Percentiles rank a stretch among this genome's conserved stretches.
These are phyloP conservation scores for Fagus sylvatica DNA, from an alignment of 306 rosid species.

Conservation along the genomic window DNA sequence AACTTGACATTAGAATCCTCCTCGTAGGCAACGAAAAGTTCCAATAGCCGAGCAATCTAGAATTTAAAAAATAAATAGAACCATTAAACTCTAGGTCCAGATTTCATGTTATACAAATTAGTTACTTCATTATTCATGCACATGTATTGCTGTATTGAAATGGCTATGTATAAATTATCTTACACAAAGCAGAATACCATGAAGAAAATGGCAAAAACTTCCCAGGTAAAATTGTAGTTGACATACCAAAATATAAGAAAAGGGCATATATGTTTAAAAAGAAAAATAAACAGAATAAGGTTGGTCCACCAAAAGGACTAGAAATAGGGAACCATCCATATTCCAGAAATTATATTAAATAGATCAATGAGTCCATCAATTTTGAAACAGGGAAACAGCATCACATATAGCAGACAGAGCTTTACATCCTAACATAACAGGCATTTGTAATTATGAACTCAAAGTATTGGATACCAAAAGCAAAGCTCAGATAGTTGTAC, in stretches of 20 bases:
- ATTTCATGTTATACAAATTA: not conserved
- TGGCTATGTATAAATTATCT: not conserved
- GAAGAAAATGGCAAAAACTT: not conserved
- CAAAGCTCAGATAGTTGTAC: not conserved
- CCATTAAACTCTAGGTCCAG: not conserved
- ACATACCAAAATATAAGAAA: not conserved
- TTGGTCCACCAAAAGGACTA: not conserved
- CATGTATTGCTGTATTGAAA: not conserved
- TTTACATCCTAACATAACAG: too few relatives aligned
- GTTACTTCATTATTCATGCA: not conserved
- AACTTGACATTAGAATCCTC: constrained; percentile 62
- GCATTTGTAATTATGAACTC: not conserved
- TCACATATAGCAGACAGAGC: not conserved
- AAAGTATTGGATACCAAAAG: not conserved
- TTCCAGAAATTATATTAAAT: not conserved
- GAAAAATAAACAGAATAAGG: not conserved
- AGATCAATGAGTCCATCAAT: not conserved
- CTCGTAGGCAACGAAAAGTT: constrained; percentile 55
- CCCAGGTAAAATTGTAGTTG: not conserved
- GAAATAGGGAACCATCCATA: not conserved
- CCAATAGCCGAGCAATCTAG: constrained; percentile 66
- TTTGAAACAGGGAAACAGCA: not conserved
- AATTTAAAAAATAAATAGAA: not conserved
- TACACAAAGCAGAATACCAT: not conserved
- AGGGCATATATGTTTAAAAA: not conserved